Percentiles rank a stretch among this genome's conserved stretches.
Conservation (phyloP, 108 stramenopile species). For the Nannochloropsis granulata region DNA sequence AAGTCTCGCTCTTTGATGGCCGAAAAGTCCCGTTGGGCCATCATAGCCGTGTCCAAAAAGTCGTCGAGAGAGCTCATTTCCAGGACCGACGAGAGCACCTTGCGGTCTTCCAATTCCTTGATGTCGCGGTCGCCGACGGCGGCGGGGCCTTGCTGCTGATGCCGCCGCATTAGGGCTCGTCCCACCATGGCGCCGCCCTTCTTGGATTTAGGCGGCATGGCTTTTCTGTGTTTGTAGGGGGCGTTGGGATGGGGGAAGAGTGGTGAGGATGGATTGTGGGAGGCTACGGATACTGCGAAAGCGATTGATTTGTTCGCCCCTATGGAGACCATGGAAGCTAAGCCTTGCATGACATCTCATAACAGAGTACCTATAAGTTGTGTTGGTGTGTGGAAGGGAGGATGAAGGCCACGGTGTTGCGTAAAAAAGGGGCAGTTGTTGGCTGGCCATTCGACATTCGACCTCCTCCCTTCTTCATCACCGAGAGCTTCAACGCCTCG, state of each 20-base stretch:
- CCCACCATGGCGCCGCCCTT: not conserved
- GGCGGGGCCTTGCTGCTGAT: not conserved
- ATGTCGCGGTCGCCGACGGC: not conserved
- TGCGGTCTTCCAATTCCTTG: not conserved
- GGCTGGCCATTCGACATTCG: no score
- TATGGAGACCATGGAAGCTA: no score
- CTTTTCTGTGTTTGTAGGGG: not conserved
- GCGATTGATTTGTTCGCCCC: no score
- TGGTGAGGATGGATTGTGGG: no score
- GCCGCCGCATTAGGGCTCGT: not conserved
- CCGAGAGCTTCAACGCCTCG: no score
- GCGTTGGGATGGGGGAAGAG: not conserved
- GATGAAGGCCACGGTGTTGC: no score
- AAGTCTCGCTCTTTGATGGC: conserved; percentile 61
- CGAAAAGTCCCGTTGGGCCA: conserved; percentile 75
- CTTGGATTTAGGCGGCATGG: not conserved
- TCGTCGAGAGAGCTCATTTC: conserved; percentile 79
- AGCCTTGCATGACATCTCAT: no score
- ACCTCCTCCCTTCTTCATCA: no score
- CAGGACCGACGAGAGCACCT: conserved; percentile 47
- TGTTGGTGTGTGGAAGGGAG: no score
- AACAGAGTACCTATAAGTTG: no score
- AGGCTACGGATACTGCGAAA: no score
- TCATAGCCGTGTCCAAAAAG: conserved; percentile 74
- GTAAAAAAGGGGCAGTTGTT: no score